Percentiles rank a stretch among this genome's conserved stretches.
These are phyloP conservation scores for Penstemon newberryi DNA, from an alignment of 257 asterid genomes.

Conservation along the genomic window DNA sequence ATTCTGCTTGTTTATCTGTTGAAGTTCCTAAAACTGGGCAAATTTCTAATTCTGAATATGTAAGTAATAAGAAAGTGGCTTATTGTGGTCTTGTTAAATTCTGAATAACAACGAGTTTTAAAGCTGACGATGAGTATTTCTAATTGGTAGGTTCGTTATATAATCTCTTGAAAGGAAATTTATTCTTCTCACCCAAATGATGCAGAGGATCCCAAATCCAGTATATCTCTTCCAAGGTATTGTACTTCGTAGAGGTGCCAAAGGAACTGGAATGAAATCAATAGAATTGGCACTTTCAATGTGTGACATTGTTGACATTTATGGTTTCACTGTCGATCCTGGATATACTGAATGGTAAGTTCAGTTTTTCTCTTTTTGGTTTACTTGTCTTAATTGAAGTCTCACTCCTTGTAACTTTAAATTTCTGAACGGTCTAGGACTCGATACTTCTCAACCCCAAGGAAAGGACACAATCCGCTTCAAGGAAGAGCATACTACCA, in stretches of 20 bases:
- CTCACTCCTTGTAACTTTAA: conserved; percentile 1
- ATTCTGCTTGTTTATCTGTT: conserved; percentile 1
- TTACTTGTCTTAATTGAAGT: conserved; percentile 8
- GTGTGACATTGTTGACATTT: conserved; percentile 94
- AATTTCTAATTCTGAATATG: neutral
- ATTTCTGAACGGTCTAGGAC: conserved; percentile 50
- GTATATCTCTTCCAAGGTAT: conserved; percentile 99
- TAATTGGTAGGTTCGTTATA: neutral
- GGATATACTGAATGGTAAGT: conserved; percentile 97
- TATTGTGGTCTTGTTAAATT: conserved; percentile 17
- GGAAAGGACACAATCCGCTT: conserved; percentile 98
- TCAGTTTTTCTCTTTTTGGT: conserved; percentile 10
- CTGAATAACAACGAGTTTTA: conserved; percentile 5
- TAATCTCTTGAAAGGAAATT: conserved; percentile 17
- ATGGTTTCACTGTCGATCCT: conserved; percentile 98
- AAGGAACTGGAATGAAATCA: conserved; percentile 99
- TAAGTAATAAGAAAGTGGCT: conserved; percentile 8
- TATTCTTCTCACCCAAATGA: conserved; percentile 21
- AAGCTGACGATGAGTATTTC: conserved; percentile 8
- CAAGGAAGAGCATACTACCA: conserved; percentile 99
- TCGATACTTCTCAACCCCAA: conserved; percentile 90
- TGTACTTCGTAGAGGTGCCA: conserved; percentile 95
- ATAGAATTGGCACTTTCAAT: conserved; percentile 97
- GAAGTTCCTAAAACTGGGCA: conserved; percentile 10
- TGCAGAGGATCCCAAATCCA: conserved; percentile 85